These are phyloP conservation scores for Plasmodium malariae DNA, from an alignment of 169 alveolate genomes.

Conservation along the genomic window DNA sequence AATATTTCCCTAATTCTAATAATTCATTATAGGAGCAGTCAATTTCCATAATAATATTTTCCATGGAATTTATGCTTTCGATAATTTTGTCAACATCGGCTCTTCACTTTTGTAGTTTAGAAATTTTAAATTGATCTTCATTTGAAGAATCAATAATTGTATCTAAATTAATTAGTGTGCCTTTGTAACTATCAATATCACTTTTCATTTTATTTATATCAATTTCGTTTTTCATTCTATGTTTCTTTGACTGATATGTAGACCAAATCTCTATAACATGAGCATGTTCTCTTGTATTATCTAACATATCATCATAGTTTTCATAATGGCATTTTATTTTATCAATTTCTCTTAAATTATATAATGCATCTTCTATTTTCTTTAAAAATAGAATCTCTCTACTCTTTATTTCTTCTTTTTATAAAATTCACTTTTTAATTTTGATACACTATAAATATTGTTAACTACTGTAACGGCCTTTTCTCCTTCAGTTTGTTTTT, in stretches of 20 bases:
- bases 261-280: background rate
- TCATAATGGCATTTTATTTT: slow-evolving; percentile 15
- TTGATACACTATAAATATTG: background rate
- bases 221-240: background rate
- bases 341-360: slow-evolving; percentile 6
- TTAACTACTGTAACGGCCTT: background rate
- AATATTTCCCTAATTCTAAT: slow-evolving; percentile 10
- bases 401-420: slow-evolving; percentile 3
- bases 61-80: background rate
- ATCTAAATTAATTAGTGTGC: background rate
- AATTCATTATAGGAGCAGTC: slow-evolving; percentile 2
- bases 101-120: background rate
- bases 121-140: background rate
- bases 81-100: slow-evolving; percentile 6
- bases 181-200: slow-evolving; percentile 5
- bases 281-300: slow-evolving; percentile 5
- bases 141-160: background rate
- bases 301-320: background rate
- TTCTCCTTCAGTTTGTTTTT: slow-evolving; percentile 23
- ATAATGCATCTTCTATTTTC: slow-evolving; percentile 17
- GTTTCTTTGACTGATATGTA: background rate
- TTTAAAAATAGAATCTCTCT: background rate
- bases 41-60: background rate
- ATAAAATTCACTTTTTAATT: slow-evolving; percentile 1
- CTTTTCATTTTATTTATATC: slow-evolving; percentile 17